A percentile compares a stretch with the other conserved stretches of the same genome.
Evolutionary conservation across 2,329 filamentous ascomycete genomes (phyloP).

Genomic region (Claviceps cyperi): DNA sequence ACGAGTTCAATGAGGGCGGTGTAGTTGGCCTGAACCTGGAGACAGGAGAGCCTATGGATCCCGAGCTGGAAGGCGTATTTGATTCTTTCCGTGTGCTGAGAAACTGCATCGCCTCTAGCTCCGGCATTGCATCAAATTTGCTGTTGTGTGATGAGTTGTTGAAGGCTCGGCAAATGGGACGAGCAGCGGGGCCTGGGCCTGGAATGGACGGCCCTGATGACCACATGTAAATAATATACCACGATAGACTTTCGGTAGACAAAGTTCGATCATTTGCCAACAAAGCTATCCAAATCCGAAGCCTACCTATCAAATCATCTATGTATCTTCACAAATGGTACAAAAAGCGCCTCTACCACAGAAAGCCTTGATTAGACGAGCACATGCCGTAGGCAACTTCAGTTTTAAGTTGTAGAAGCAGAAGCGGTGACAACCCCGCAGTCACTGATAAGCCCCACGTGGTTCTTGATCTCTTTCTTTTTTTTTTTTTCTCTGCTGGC

Average conservation of each 20-base stretch:
- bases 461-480: background rate
- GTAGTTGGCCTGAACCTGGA: slow-evolving; percentile 74
- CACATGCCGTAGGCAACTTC: background rate
- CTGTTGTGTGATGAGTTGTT: slow-evolving; percentile 92
- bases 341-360: background rate
- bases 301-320: background rate
- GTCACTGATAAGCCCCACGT: background rate
- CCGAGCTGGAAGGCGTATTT: slow-evolving; percentile 79
- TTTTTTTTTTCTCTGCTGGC: background rate
- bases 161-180: slow-evolving; percentile 91
- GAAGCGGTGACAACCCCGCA: background rate
- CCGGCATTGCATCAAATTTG: slow-evolving; percentile 89
- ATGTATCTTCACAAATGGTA: background rate
- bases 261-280: background rate
- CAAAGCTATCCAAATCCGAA: background rate
- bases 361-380: background rate
- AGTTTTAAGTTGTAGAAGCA: background rate
- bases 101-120: slow-evolving; percentile 86
- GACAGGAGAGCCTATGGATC: slow-evolving; percentile 89
- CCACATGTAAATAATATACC: slow-evolving; percentile 29
- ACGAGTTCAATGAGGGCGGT: slow-evolving; percentile 73
- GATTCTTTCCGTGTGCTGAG: slow-evolving; percentile 92
- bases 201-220: slow-evolving; percentile 48
- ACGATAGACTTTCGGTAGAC: slow-evolving; percentile 2
- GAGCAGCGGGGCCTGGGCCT: slow-evolving; percentile 45